Base-by-base conservation (phyloP, 768 basidiomycete genomes). In the Amanita molliuscula region DNA sequence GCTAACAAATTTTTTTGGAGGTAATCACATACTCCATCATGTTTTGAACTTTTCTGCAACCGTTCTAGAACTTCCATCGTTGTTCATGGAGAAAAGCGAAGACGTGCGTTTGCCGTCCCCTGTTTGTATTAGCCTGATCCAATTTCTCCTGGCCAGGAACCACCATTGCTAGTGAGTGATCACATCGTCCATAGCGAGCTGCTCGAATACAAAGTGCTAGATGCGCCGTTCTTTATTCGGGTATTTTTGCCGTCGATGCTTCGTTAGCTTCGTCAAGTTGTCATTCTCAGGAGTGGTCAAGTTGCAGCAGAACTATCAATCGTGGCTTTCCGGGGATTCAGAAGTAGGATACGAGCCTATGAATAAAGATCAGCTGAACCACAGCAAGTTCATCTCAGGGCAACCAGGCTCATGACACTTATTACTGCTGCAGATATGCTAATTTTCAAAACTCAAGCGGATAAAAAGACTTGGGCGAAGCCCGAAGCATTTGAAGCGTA, bases 161-260 rank as follows among this genome's bases (percentile, higher is more conserved):
- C 59, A 18, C 60, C 69, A 9, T 54, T 65, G 20, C 56, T 71
- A 54, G 68, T 70, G 59, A 54, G 48, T 31, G 26, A 18, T 15
- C 15, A 37, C 33, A 6, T 44, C 15, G 13, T 37, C 7, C n/a
- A n/a, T n/a, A 8, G n/a, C 13, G 2, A 40, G 23, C 11, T 13
- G 2, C 4, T 6, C 20, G 21, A 5, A 50, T 15, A 21, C 40
- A 15, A 23, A 10, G 15, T 36, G 15, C 26, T 35, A 90, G 88
- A 72, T 71, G 47, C 79, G 84, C 23, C 80, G 85, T 16, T 91
- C 89, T 2, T 65, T 87, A 18, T 86, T 90, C 61, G 90, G 88
- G 2, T 87, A 79, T 57, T 91, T 90, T 59, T 81, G 77, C 56
- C 82, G 88, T 42, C 75, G 89, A 35, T 88, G 84, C 59, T 82